Base-by-base conservation (phyloP, 2,329 filamentous ascomycete genomes). In the Sporothrix schenckii region DNA sequence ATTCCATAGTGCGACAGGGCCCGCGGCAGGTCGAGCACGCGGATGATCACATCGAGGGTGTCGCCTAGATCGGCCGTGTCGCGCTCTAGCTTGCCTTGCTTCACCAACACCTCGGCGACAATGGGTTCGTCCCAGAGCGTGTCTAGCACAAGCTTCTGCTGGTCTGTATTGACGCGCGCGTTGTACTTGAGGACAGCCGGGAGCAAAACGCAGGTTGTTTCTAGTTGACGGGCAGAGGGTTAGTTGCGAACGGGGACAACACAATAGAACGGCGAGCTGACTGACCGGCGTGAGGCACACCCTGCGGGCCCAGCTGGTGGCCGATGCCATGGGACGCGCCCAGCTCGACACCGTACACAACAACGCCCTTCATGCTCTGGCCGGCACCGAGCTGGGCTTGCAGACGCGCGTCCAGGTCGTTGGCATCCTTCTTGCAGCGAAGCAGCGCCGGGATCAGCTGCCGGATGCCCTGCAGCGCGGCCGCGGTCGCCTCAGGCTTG, bases 131-230 rank as follows among this genome's bases (percentile, higher is more conserved):
- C 70, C 72, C 81, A 79, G 21, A 85, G 75, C 11, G 81, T 78
- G 3, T 80, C 76, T 5, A 77, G 75, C 1, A 82, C 77, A 1
- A 76, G 76, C 6, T 74, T 72, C 74, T 86, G 83, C 52, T 79
- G 77, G 7, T 79, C 77, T 0, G 77, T 77, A 27, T 81, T 80
- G 67, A 79, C 75, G 54, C 73, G 76, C 10, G 52, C 77, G 69
- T 86, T 87, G 75, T 79, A 87, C 73, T 83, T 85, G 73, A 83
- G 83, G 5, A 87, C 84, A 0, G 83, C 81, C 0, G 85, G 85
- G 3, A 86, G 77, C 66, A 87, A 77, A 44, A 87, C 81, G 75
- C 85, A 87, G 69, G 82, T 85, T 34, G 85, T 87, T 75, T 85
- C 84, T 54, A 83, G 19, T 2, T 6, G 24, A 27, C 13, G 13